phyloP scores from a whole-genome alignment of 805 yeast genomes.

The Helenozyma rhizophorensis region DNA sequence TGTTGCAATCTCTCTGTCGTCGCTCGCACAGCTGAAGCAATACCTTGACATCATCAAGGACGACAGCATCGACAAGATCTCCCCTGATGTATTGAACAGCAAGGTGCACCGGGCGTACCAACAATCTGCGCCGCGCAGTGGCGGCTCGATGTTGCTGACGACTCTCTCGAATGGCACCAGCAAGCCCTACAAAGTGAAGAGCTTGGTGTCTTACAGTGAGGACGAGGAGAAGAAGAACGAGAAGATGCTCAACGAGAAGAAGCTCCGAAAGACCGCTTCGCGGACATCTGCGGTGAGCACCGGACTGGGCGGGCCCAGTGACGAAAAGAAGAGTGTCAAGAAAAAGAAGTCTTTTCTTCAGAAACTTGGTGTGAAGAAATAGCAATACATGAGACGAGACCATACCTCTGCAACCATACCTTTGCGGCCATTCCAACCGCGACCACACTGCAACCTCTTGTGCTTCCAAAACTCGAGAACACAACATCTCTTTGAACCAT shows the following conservation, averaged over 20 bases:
- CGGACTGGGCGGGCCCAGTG: neutral
- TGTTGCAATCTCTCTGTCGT: slow-evolving; percentile 21
- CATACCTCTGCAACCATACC: too few relatives aligned
- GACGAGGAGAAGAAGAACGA: slow-evolving; percentile 25
- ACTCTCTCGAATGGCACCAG: slow-evolving; percentile 10
- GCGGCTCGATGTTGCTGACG: slow-evolving; percentile 4
- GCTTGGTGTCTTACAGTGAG: slow-evolving; percentile 32
- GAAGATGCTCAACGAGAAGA: slow-evolving; percentile 12
- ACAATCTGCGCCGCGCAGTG: slow-evolving; percentile 10
- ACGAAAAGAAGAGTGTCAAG: slow-evolving; percentile 4
- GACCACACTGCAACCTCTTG: too few relatives aligned
- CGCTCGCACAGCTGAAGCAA: slow-evolving; percentile 23
- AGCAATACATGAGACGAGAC: too few relatives aligned
- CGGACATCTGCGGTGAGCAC: slow-evolving; percentile 9
- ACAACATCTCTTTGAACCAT: too few relatives aligned
- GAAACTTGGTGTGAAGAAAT: slow-evolving; percentile 20
- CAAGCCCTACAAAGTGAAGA: slow-evolving; percentile 37
- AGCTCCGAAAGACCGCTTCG: slow-evolving; percentile 11
- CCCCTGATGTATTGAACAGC: slow-evolving; percentile 17
- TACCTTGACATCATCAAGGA: slow-evolving; percentile 21
- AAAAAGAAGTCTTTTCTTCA: slow-evolving; percentile 21
- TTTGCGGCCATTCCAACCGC: too few relatives aligned
- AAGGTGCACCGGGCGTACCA: slow-evolving; percentile 35
- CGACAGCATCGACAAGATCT: slow-evolving; percentile 8
- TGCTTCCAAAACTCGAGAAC: too few relatives aligned